Evolutionary conservation across 2,329 filamentous ascomycete genomes (phyloP).

Genomic region (Neonectria punicea): DNA sequence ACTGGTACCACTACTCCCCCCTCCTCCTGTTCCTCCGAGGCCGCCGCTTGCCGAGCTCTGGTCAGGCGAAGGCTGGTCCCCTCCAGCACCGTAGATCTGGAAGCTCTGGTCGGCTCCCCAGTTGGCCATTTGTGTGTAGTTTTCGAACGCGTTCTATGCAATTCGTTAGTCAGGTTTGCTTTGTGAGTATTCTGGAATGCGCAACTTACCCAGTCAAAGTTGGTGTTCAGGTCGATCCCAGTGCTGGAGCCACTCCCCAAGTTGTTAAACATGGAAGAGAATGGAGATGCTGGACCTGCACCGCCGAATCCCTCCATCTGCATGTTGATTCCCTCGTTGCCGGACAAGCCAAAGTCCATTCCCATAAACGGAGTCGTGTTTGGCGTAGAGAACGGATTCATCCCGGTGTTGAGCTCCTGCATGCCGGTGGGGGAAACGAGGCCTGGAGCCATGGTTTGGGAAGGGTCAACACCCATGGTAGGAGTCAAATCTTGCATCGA

Average conservation of each 20-base stretch:
- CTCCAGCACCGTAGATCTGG: constrained; percentile 57
- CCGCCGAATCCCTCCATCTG: constrained; percentile 45
- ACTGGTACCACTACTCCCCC: constrained; percentile 11
- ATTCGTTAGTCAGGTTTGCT: constrained; percentile 38
- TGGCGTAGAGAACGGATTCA: constrained; percentile 49
- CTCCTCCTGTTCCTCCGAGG: constrained; percentile 28
- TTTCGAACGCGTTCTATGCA: constrained; percentile 64
- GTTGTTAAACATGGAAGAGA: constrained; percentile 64
- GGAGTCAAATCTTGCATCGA: constrained; percentile 44
- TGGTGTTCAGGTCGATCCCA: constrained; percentile 58
- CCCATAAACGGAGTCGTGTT: constrained; percentile 54
- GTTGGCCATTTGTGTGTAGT: constrained; percentile 63
- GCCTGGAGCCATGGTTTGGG: constrained; percentile 40
- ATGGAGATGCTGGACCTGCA: constrained; percentile 53
- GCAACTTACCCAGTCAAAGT: constrained; percentile 68
- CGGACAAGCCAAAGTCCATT: constrained; percentile 56
- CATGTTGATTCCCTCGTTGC: constrained; percentile 45
- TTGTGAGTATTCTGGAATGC: not conserved
- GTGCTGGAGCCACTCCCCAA: constrained; percentile 46
- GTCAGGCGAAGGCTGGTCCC: constrained; percentile 42
- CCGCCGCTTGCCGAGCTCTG: constrained; percentile 39
- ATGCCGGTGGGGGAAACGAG: constrained; percentile 42
- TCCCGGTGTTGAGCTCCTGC: constrained; percentile 39
- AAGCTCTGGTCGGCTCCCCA: constrained; percentile 65
- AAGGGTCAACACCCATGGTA: constrained; percentile 53